Conservation (phyloP, 345 rosid species). For the Eucalyptus polybractea region DNA sequence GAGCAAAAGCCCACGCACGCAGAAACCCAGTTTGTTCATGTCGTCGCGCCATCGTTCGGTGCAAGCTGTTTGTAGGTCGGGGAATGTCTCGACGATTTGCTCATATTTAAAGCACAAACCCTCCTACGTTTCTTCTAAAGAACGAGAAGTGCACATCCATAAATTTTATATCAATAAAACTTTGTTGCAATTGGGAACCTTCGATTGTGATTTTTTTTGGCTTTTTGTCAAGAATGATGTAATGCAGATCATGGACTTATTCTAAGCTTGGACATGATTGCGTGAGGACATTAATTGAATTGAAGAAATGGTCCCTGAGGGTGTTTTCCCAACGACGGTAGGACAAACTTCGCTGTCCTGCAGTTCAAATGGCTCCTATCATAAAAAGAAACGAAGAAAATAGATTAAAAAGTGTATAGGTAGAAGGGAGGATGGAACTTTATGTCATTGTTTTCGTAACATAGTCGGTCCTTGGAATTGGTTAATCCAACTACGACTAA, state of each 20-base stretch:
- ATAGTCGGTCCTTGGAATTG: background rate
- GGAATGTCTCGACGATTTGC: background rate
- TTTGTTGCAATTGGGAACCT: background rate
- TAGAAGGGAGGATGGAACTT: background rate
- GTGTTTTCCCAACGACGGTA: background rate
- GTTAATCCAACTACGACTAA: background rate
- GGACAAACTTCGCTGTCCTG: background rate
- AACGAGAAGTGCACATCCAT: background rate
- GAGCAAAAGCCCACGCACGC: conserved; percentile 8
- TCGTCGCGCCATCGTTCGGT: conserved; percentile 7
- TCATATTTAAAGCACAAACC: background rate
- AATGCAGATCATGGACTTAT: background rate
- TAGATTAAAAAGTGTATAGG: background rate
- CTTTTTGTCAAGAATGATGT: background rate
- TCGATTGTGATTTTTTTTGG: background rate
- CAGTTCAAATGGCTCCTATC: background rate
- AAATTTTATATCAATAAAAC: background rate
- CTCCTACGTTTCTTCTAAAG: background rate
- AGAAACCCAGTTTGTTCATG: background rate
- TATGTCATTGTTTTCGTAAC: background rate
- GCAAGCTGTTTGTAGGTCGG: background rate
- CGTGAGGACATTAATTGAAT: background rate
- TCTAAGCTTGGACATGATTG: background rate
- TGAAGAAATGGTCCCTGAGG: background rate
- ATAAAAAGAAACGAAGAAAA: background rate